phyloP scores from a whole-genome alignment of 371 early-diverging fungal genomes.

The Mucor lusitanicus region DNA sequence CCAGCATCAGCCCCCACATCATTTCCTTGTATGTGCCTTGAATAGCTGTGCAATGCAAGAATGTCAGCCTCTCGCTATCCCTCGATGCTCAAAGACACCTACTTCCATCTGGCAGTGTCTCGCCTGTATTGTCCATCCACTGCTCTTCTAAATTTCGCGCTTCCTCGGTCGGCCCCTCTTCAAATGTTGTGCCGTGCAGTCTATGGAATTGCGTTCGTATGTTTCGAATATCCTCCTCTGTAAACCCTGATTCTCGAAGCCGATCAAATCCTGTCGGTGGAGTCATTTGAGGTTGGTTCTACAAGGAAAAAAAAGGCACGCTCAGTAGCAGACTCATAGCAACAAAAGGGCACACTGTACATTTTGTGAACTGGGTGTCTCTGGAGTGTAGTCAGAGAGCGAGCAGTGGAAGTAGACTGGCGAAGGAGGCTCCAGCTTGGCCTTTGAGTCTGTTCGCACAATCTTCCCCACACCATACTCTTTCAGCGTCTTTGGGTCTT shows the following conservation, averaged over 20 bases:
- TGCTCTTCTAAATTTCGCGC: conserved; percentile 64
- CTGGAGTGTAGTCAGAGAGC: conserved; percentile 44
- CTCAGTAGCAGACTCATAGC: neutral
- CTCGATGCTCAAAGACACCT: conserved; percentile 7
- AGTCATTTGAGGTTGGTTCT: conserved; percentile 35
- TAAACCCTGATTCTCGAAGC: conserved; percentile 69
- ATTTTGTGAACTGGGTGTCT: conserved; percentile 20
- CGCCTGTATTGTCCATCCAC: conserved; percentile 71
- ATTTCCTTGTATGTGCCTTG: conserved; percentile 68
- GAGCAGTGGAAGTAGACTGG: conserved; percentile 51
- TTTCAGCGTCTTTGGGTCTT: conserved; percentile 31
- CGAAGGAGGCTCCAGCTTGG: conserved; percentile 30
- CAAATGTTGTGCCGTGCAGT: conserved; percentile 33
- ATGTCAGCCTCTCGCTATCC: too few species aligned
- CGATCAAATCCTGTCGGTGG: conserved; percentile 70
- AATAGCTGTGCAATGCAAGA: conserved; percentile 24
- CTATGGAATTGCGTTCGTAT: conserved; percentile 70
- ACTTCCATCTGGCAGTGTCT: conserved; percentile 63
- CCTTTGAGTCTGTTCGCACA: conserved; percentile 25
- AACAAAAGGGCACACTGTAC: conserved; percentile 5
- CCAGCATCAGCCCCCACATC: conserved; percentile 64
- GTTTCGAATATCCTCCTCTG: conserved; percentile 66
- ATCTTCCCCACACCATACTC: conserved; percentile 44
- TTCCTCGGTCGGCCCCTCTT: conserved; percentile 26
- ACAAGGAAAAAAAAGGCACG: neutral